Percentiles rank a stretch among this genome's conserved stretches.
These are phyloP conservation scores for Colletotrichum sp. DNA, from an alignment of 2,329 filamentous ascomycete genomes.

Conservation along the genomic window DNA sequence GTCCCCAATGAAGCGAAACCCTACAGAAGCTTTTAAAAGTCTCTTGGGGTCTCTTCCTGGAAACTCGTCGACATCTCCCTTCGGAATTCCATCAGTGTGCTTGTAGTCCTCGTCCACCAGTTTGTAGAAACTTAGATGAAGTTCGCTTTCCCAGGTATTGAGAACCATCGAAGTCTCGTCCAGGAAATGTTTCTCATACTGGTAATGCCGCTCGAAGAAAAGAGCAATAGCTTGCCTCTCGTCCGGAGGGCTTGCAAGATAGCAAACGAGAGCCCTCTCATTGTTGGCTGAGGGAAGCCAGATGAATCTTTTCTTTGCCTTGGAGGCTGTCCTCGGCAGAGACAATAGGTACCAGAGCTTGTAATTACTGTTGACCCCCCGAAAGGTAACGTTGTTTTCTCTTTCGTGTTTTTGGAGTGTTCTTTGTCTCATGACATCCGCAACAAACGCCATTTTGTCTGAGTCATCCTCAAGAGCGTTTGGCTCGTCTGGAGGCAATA, in stretches of 20 bases:
- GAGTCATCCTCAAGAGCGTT: background rate
- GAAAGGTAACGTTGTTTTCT: background rate
- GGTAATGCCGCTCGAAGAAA: background rate
- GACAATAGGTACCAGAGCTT: background rate
- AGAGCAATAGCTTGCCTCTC: background rate
- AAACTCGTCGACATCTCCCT: background rate
- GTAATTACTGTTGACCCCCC: background rate
- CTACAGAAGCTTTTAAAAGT: background rate
- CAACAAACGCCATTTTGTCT: background rate
- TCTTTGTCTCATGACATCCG: background rate
- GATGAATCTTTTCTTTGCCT: background rate
- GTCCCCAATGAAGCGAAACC: background rate
- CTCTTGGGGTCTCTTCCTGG: background rate
- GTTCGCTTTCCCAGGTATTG: background rate
- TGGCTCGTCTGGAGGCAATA: rapidly evolving
- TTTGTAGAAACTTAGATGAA: background rate
- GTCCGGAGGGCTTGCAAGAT: background rate
- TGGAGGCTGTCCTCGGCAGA: background rate
- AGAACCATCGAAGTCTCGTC: background rate
- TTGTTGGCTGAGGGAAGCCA: background rate
- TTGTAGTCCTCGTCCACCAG: background rate
- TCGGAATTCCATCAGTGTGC: background rate
- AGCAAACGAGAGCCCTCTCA: background rate
- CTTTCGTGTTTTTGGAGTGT: background rate
- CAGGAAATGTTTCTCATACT: background rate